Base-by-base conservation (phyloP, 768 basidiomycete species). In the Hemileccinum impolitum region DNA sequence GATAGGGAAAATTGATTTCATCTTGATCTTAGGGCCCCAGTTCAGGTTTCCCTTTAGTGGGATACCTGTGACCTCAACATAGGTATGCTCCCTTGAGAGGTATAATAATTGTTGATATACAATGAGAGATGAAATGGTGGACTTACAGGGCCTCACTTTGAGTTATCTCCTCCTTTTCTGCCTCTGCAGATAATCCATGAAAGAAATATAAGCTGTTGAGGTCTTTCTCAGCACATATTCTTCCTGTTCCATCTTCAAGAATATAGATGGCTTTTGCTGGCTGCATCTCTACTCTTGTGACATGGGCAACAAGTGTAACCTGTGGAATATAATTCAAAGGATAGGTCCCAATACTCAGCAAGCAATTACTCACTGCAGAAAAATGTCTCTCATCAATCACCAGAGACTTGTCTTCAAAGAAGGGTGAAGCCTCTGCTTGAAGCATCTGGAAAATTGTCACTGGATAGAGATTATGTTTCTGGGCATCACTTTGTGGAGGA, bases 401-500 rank as follows among this genome's bases (percentile, higher is more conserved):
- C 59, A 78, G 76, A 32, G 73, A 71, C 0, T 71, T 70, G 35
- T 72, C 72, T 1, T 68, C 58, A 47, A 76, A 70, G 5, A 67
- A 56, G 52, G 55, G 47, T 21, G 48, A 52, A 21, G 68, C 66
- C n/a, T 59, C 52, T 5, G 80, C 79, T n/a, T 65, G 56, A 25
- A 70, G 55, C 15, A 84, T 49, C 57, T 85, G 84, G 25, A 71
- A 72, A 26, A 85, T 72, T 7, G 81, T 84, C 3, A 80, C 70
- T 1, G 85, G 81, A 34, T 77, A 70, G 18, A 74, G 59, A 1
- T 45, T 51, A 3, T 23, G 2, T 12, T 39, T 43, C 55, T 44
- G 48, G 11, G 25, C 9, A 13, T 43, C 18, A 45, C 25, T 26
- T 13, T 43, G 30, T 15, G 49, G 39, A 25, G 50, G 34, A 13